phyloP scores from a whole-genome alignment of 495 filamentous ascomycete genomes.

The Copromyces sp. region DNA sequence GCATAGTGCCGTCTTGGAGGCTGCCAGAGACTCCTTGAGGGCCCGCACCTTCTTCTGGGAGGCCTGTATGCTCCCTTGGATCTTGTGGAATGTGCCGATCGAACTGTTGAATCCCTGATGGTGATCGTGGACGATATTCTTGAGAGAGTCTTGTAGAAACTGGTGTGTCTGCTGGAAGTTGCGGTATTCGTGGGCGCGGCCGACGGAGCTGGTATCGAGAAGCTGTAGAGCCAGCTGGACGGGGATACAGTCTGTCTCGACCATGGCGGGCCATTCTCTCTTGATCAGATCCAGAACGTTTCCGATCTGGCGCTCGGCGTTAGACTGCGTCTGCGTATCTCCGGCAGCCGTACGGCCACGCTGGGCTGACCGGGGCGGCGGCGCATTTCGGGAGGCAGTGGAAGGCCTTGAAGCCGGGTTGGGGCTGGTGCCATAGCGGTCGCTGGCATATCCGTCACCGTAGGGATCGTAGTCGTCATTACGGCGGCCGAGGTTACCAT shows the following conservation, averaged over 20 bases:
- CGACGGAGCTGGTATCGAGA: slow-evolving; percentile 87
- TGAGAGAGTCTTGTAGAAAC: slow-evolving; percentile 80
- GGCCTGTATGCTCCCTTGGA: slow-evolving; percentile 81
- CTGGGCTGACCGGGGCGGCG: slow-evolving; percentile 21
- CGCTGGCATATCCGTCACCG: slow-evolving; percentile 35
- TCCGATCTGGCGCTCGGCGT: slow-evolving; percentile 36
- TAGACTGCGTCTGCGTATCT: slow-evolving; percentile 17
- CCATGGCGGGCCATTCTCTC: slow-evolving; percentile 86
- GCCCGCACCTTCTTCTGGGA: slow-evolving; percentile 77
- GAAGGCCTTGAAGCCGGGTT: slow-evolving; percentile 8
- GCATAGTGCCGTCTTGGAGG: slow-evolving; percentile 71
- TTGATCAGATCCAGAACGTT: slow-evolving; percentile 56
- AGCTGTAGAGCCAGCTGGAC: slow-evolving; percentile 87
- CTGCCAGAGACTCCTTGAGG: slow-evolving; percentile 71
- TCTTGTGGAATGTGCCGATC: slow-evolving; percentile 97
- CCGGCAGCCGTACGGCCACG: slow-evolving; percentile 17
- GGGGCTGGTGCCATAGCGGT: slow-evolving; percentile 17
- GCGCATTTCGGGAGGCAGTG: slow-evolving; percentile 14
- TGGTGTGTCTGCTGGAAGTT: slow-evolving; percentile 72
- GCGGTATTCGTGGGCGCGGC: slow-evolving; percentile 74
- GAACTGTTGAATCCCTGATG: slow-evolving; percentile 99
- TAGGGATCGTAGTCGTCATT: slow-evolving; percentile 37
- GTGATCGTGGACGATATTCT: slow-evolving; percentile 95
- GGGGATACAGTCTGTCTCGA: slow-evolving; percentile 73
- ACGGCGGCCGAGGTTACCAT: slow-evolving; percentile 18